Evolutionary conservation across 345 rosid species (phyloP).

Genomic region (Alliaria petiolata): DNA sequence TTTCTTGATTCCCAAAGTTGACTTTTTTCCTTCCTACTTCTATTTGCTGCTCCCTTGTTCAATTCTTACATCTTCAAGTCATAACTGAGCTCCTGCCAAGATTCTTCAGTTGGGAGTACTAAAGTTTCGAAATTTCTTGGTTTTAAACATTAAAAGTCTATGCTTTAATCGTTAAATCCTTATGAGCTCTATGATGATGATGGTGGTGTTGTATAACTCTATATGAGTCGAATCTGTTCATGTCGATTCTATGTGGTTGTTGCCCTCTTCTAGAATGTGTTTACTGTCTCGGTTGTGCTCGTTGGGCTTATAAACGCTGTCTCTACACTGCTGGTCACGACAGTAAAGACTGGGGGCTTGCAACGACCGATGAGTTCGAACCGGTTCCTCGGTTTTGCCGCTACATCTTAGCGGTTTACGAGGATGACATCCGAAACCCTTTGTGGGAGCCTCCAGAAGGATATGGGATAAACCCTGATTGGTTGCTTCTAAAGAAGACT

Average conservation of each 20-base stretch:
- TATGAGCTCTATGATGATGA: background rate
- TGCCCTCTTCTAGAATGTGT: constrained; percentile 87
- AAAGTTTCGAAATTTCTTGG: constrained; percentile 8
- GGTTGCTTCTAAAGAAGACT: constrained; percentile 54
- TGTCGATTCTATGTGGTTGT: constrained; percentile 82
- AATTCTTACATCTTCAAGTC: background rate
- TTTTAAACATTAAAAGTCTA: background rate
- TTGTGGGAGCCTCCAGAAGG: constrained; percentile 90
- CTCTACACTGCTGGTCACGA: constrained; percentile 90
- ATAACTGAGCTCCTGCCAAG: background rate
- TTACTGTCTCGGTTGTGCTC: constrained; percentile 91
- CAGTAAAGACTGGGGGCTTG: constrained; percentile 88
- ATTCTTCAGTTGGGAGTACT: background rate
- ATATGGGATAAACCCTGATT: constrained; percentile 75
- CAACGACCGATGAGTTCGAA: constrained; percentile 79
- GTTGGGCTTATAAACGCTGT: constrained; percentile 96
- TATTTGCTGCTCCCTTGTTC: background rate
- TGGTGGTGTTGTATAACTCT: background rate
- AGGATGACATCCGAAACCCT: constrained; percentile 77
- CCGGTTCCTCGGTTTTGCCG: constrained; percentile 89
- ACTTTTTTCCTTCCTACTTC: background rate
- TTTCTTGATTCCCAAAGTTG: constrained; percentile 15
- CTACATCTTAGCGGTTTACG: constrained; percentile 85
- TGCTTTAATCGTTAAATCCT: no score
- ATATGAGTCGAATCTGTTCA: constrained; percentile 21